These are phyloP conservation scores for Russula earlei DNA, from an alignment of 768 basidiomycete species.

Conservation along the genomic window DNA sequence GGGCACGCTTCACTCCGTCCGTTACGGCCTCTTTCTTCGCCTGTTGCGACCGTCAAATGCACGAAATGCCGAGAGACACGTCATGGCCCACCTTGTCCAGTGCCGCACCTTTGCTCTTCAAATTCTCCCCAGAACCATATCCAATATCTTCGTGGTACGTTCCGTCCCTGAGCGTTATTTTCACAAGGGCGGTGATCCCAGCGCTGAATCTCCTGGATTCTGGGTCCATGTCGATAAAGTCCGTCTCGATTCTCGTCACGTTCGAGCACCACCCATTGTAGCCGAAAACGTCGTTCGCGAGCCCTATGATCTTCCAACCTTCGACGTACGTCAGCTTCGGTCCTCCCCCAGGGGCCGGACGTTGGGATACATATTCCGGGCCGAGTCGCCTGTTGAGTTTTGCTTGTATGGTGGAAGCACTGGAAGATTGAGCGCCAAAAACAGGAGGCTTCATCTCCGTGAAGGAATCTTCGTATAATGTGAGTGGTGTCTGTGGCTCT, in stretches of 20 bases:
- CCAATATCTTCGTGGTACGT: conserved; percentile 91
- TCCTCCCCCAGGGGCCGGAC: conserved; percentile 82
- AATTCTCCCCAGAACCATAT: conserved; percentile 80
- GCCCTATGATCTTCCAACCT: conserved; percentile 96
- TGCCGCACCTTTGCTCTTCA: conserved; percentile 74
- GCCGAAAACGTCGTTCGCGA: conserved; percentile 97
- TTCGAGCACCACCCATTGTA: conserved; percentile 93
- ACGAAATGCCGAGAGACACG: background rate
- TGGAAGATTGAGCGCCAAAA: background rate
- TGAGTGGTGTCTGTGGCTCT: conserved; percentile 8
- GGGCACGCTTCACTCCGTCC: conserved; percentile 83
- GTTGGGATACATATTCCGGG: conserved; percentile 85
- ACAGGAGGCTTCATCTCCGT: conserved; percentile 4
- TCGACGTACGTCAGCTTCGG: conserved; percentile 89
- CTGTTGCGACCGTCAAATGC: conserved; percentile 33
- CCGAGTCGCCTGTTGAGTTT: conserved; percentile 85
- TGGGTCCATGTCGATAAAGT: conserved; percentile 68
- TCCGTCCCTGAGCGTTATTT: conserved; percentile 83
- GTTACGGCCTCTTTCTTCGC: conserved; percentile 98
- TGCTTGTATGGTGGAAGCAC: conserved; percentile 55
- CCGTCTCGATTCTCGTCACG: conserved; percentile 63
- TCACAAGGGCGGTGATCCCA: conserved; percentile 76
- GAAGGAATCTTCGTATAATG: conserved; percentile 1
- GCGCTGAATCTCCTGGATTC: conserved; percentile 57
- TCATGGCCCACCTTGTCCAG: conserved; percentile 75